Conservation (phyloP, 306 rosid genomes). For the Cicer judaicum region DNA sequence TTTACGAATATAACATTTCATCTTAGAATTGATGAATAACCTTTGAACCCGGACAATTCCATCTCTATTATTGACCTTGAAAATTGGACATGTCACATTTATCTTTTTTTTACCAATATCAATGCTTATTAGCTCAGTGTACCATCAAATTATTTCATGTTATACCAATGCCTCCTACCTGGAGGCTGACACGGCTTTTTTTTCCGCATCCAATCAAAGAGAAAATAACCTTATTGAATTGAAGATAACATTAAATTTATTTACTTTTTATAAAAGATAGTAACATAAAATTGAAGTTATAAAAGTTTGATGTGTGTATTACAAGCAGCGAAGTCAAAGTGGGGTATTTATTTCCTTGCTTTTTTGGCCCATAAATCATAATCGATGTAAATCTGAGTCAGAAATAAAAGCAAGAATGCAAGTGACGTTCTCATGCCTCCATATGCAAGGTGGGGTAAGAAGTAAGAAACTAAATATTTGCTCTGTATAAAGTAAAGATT, state of each 20-base stretch:
- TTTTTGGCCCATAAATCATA: slow-evolving; percentile 39
- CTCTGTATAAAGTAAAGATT: slow-evolving; percentile 40
- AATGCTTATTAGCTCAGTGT: not conserved
- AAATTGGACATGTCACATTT: slow-evolving; percentile 1
- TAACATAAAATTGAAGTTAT: not conserved
- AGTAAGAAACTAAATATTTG: slow-evolving; percentile 42
- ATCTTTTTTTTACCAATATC: slow-evolving; percentile 25
- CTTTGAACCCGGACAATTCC: too few relatives aligned
- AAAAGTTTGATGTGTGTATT: slow-evolving; percentile 47
- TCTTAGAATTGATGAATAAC: too few relatives aligned
- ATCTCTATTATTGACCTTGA: not conserved
- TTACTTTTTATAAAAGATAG: too few relatives aligned
- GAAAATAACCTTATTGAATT: slow-evolving; percentile 20
- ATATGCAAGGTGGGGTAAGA: slow-evolving; percentile 46
- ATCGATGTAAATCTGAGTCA: slow-evolving; percentile 49
- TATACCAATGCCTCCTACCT: not conserved
- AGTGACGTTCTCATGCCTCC: slow-evolving; percentile 37
- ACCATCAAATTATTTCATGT: slow-evolving; percentile 7
- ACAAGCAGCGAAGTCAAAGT: slow-evolving; percentile 50
- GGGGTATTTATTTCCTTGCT: slow-evolving; percentile 35
- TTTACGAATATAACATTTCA: too few relatives aligned
- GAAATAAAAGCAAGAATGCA: slow-evolving; percentile 38
- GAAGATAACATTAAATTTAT: slow-evolving; percentile 16
- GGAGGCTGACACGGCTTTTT: not conserved
- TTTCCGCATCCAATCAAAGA: slow-evolving; percentile 23